phyloP scores from a whole-genome alignment of 768 basidiomycete species.

The Tylopilus cervinicoccineus region DNA sequence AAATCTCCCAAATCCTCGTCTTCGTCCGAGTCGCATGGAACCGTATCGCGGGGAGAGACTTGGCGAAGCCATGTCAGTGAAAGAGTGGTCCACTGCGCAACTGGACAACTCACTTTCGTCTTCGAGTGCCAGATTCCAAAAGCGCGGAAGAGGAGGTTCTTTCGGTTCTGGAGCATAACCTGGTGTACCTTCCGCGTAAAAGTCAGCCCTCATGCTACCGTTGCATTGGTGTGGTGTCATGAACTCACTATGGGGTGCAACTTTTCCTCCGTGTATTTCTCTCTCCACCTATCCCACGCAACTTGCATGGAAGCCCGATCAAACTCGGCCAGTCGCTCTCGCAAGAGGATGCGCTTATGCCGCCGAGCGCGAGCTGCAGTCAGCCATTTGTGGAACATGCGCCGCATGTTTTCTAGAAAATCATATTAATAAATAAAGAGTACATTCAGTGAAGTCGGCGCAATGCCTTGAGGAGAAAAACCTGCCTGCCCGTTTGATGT shows the following conservation, averaged over 20 bases:
- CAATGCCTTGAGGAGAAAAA: background rate
- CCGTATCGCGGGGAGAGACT: constrained; percentile 78
- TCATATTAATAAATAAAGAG: background rate
- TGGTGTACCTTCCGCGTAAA: constrained; percentile 33
- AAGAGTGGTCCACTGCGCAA: background rate
- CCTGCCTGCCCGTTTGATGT: constrained; percentile 76
- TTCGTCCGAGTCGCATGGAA: constrained; percentile 65
- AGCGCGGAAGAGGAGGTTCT: constrained; percentile 58
- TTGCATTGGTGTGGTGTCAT: background rate
- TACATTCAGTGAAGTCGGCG: background rate
- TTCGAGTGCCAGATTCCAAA: constrained; percentile 74
- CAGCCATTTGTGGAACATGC: constrained; percentile 70
- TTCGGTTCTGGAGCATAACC: constrained; percentile 54
- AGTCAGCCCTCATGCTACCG: constrained; percentile 3
- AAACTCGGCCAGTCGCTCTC: constrained; percentile 60
- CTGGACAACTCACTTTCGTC: constrained; percentile 50
- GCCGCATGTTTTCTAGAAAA: constrained; percentile 56
- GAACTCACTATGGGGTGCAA: constrained; percentile 59
- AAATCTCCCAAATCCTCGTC: constrained; percentile 56
- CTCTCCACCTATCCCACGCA: constrained; percentile 81
- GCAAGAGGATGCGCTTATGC: constrained; percentile 57
- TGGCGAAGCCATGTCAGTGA: constrained; percentile 10
- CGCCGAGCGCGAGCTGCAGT: constrained; percentile 53
- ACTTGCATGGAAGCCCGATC: constrained; percentile 45
- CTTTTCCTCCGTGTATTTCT: constrained; percentile 59